phyloP scores from a whole-genome alignment of 768 basidiomycete genomes.

The Mycena floridula region DNA sequence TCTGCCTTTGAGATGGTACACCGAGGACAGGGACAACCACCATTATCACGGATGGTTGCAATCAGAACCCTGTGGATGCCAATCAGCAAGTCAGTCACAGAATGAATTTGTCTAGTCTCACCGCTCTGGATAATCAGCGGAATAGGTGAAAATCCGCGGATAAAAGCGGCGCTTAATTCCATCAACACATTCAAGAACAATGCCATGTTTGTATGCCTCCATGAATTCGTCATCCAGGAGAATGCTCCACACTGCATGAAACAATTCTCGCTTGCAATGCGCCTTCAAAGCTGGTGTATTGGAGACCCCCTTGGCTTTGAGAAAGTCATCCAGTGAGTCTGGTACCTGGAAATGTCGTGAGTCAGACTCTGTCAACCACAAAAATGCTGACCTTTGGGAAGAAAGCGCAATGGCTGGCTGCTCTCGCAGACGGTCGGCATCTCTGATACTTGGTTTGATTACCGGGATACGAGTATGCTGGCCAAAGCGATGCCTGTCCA shows the following conservation, averaged over 20 bases:
- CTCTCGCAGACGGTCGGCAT: slow-evolving; percentile 17
- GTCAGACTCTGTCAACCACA: not conserved
- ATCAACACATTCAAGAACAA: slow-evolving; percentile 16
- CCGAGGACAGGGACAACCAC: slow-evolving; percentile 23
- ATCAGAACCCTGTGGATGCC: slow-evolving; percentile 5
- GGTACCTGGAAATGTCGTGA: not conserved
- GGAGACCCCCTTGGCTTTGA: not conserved
- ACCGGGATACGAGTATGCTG: slow-evolving; percentile 14
- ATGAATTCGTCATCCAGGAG: slow-evolving; percentile 20
- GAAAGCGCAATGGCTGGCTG: not conserved
- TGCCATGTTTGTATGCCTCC: slow-evolving; percentile 17
- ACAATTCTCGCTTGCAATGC: slow-evolving; percentile 21
- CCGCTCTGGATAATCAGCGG: slow-evolving; percentile 16
- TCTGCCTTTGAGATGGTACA: slow-evolving; percentile 18
- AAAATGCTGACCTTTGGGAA: not conserved
- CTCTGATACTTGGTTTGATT: slow-evolving; percentile 16
- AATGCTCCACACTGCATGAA: slow-evolving; percentile 18
- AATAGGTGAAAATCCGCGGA: slow-evolving; percentile 13
- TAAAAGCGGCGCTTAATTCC: slow-evolving; percentile 17
- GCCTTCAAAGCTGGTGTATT: slow-evolving; percentile 1
- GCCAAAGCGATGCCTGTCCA: slow-evolving; percentile 16
- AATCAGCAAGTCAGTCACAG: not conserved
- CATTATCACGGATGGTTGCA: slow-evolving; percentile 15
- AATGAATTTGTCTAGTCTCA: no score
- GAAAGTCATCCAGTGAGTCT: not conserved